Percentiles rank a stretch among this genome's conserved stretches.
phyloP scores from a whole-genome alignment of 2,329 filamentous ascomycete species.

The Colletotrichum lini region DNA sequence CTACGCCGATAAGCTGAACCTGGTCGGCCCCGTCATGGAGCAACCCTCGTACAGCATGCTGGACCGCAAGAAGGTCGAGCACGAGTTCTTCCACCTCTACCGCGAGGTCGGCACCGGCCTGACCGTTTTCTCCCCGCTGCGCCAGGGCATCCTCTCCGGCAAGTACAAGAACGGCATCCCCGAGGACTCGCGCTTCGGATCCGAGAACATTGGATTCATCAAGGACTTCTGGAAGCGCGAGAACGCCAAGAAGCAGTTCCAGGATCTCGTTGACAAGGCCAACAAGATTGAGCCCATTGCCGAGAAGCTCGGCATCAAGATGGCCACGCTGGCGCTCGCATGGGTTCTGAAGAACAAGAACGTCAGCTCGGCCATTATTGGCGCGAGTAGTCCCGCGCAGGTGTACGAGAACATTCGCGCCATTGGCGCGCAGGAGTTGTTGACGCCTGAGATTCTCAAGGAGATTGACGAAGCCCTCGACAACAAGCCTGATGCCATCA shows the following conservation, averaged over 20 bases:
- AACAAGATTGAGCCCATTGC: conserved; percentile 74
- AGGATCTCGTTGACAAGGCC: conserved; percentile 71
- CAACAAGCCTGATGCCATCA: conserved; percentile 68
- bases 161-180: conserved; percentile 78
- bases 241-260: conserved; percentile 67
- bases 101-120: conserved; percentile 72
- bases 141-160: conserved; percentile 72
- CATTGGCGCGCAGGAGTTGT: conserved; percentile 65
- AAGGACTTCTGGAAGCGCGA: conserved; percentile 64
- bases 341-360: conserved; percentile 76
- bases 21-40: conserved; percentile 76
- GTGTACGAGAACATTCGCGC: conserved; percentile 73
- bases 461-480: conserved; percentile 72
- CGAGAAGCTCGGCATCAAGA: conserved; percentile 72
- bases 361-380: conserved; percentile 73
- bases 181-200: conserved; percentile 69
- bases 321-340: conserved; percentile 69
- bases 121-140: conserved; percentile 74
- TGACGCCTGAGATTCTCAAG: conserved; percentile 71
- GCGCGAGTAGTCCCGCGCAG: conserved; percentile 71
- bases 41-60: conserved; percentile 79
- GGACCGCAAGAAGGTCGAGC: conserved; percentile 73
- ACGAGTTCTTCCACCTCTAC: conserved; percentile 73
- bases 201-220: conserved; percentile 70
- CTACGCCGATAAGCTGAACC: conserved; percentile 70